Evolutionary conservation across 78 protist species (phyloP).

Genomic region (Dictyostelium intermedium): DNA sequence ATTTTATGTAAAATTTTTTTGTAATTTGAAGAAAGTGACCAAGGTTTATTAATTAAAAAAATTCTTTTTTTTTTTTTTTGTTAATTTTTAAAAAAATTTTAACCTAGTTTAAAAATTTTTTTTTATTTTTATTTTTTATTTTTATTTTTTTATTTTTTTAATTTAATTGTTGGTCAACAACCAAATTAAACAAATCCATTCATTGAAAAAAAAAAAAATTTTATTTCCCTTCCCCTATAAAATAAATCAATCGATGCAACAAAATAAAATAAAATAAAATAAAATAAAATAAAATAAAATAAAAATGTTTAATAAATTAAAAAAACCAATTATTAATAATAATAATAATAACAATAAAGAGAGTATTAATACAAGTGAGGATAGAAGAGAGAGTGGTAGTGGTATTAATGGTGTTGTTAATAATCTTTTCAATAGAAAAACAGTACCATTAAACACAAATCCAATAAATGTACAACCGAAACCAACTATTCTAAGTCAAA

Average conservation of each 20-base stretch:
- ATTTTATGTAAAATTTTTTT: no score
- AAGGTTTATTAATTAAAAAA: no score
- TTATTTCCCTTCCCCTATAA: no score
- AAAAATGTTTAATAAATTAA: conserved; percentile 12
- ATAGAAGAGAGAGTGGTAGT: neutral
- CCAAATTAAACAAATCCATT: no score
- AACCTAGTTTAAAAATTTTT: no score
- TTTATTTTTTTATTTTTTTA: no score
- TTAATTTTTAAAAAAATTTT: no score
- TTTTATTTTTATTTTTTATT: no score
- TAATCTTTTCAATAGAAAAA: neutral
- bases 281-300: neutral
- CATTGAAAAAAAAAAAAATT: no score
- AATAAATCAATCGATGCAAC: neutral
- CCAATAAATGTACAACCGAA: neutral
- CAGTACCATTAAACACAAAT: neutral
- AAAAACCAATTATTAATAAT: neutral
- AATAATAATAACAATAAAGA: neutral
- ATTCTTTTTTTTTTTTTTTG: no score
- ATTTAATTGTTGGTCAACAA: no score
- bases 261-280: neutral
- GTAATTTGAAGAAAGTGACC: no score
- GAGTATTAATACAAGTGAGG: neutral
- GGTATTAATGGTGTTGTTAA: neutral
- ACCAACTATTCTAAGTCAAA: conserved; percentile 5